Percentiles rank a stretch among this genome's conserved stretches.
Evolutionary conservation across 306 rosid genomes (phyloP).

Genomic region (Sechiopsis laciniata): DNA sequence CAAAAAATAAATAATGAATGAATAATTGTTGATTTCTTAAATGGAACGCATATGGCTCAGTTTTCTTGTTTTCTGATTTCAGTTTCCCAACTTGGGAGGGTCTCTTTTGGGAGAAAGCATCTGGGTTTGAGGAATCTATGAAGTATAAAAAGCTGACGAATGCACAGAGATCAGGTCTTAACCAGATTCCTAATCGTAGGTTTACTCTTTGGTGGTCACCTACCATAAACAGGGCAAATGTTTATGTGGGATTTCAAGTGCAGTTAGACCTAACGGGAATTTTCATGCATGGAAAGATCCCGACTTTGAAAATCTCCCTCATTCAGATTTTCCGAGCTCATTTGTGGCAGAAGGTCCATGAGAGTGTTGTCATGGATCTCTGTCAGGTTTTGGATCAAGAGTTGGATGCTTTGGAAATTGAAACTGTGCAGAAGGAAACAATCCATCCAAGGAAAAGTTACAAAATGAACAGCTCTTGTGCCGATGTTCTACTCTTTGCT

Average conservation of each 20-base stretch:
- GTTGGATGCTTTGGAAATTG: slow-evolving; percentile 96
- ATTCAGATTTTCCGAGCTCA: slow-evolving; percentile 98
- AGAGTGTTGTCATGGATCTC: slow-evolving; percentile 99
- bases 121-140: slow-evolving; percentile 99
- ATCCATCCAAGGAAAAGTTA: slow-evolving; percentile 98
- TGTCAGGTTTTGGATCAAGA: slow-evolving; percentile 99
- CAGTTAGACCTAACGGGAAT: slow-evolving; percentile 96
- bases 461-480: slow-evolving; percentile 99
- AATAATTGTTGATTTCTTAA: neutral
- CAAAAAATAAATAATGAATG: too few relatives aligned
- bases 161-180: slow-evolving; percentile 99
- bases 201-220: slow-evolving; percentile 99
- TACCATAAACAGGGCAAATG: slow-evolving; percentile 95
- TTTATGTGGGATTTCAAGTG: slow-evolving; percentile 98
- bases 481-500: slow-evolving; percentile 91
- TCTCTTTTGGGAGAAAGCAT: slow-evolving; percentile 99
- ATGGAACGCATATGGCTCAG: slow-evolving; percentile 16
- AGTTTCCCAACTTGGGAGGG: slow-evolving; percentile 98
- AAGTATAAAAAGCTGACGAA: slow-evolving; percentile 96
- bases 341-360: slow-evolving; percentile 99
- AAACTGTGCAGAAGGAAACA: slow-evolving; percentile 97
- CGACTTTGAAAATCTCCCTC: slow-evolving; percentile 91
- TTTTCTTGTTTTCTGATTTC: slow-evolving; percentile 26
- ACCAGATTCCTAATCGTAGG: slow-evolving; percentile 98
- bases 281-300: slow-evolving; percentile 99